These are phyloP conservation scores for Alternaria atra DNA, from an alignment of 2,329 filamentous ascomycete genomes.

Conservation along the genomic window DNA sequence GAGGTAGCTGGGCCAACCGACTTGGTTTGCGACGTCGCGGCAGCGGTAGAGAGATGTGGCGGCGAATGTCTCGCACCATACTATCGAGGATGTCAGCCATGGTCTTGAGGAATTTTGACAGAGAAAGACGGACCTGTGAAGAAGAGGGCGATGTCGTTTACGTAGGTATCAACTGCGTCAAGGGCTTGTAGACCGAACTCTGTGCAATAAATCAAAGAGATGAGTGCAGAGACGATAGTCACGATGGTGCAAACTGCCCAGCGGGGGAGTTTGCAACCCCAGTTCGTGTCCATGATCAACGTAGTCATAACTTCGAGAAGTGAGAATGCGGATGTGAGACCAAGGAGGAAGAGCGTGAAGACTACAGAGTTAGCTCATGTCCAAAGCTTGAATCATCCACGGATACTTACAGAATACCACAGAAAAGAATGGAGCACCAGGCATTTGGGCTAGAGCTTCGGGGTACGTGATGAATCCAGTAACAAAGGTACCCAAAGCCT, in stretches of 20 bases:
- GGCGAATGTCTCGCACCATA: slow-evolving; percentile 60
- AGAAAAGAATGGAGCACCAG: slow-evolving; percentile 63
- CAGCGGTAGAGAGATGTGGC: slow-evolving; percentile 62
- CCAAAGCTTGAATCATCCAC: neutral
- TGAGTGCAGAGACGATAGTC: slow-evolving; percentile 55
- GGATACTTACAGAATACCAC: slow-evolving; percentile 53
- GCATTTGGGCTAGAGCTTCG: slow-evolving; percentile 62
- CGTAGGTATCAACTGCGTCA: slow-evolving; percentile 62
- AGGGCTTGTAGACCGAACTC: slow-evolving; percentile 64
- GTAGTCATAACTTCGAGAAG: slow-evolving; percentile 65
- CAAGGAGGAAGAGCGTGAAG: slow-evolving; percentile 64
- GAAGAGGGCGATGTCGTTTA: slow-evolving; percentile 57
- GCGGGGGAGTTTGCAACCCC: slow-evolving; percentile 46
- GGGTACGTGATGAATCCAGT: slow-evolving; percentile 65
- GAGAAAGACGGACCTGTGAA: too few relatives aligned
- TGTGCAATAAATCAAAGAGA: slow-evolving; percentile 64
- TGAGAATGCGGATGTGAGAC: slow-evolving; percentile 64
- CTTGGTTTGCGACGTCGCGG: slow-evolving; percentile 54
- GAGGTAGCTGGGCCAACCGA: slow-evolving; percentile 53
- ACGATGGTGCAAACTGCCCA: slow-evolving; percentile 7
- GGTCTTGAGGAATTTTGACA: too few relatives aligned
- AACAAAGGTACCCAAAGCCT: slow-evolving; percentile 58
- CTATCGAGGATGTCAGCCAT: slow-evolving; percentile 37
- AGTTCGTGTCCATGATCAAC: slow-evolving; percentile 58
- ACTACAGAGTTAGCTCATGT: slow-evolving; percentile 30